Evolutionary conservation across 148 eudicot genomes (phyloP).

Genomic region (Nepenthes mirabilis): DNA sequence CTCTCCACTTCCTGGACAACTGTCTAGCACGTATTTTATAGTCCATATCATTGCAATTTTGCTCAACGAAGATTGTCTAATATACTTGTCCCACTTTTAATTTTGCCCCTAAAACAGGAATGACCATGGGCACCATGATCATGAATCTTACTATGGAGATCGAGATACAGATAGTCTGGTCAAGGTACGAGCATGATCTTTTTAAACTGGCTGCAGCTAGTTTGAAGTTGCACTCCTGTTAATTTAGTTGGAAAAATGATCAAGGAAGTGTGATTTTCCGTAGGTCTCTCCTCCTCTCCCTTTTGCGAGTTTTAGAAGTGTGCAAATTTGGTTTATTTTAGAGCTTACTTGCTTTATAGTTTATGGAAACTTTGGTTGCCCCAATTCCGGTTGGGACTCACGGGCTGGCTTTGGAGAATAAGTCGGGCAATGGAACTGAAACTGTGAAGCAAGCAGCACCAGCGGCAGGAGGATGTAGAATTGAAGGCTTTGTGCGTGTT

Average conservation of each 20-base stretch:
- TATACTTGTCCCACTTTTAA: neutral
- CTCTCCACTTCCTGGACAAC: too few species aligned
- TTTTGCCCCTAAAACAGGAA: conserved; percentile 29
- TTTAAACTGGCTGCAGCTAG: neutral
- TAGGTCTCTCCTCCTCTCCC: neutral
- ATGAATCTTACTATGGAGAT: conserved; percentile 93
- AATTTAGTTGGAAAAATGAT: neutral
- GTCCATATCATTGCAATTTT: too few species aligned
- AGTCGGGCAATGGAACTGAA: conserved; percentile 21
- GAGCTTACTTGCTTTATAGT: conserved; percentile 25
- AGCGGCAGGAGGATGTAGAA: conserved; percentile 76
- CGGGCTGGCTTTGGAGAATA: conserved; percentile 32
- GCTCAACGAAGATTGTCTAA: too few species aligned
- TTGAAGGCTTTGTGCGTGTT: conserved; percentile 95
- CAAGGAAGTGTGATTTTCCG: neutral
- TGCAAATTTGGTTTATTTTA: neutral
- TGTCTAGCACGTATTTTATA: too few species aligned
- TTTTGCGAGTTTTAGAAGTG: neutral
- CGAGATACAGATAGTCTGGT: conserved; percentile 92
- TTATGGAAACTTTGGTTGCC: conserved; percentile 60
- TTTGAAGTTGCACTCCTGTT: neutral
- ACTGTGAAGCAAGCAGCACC: conserved; percentile 68
- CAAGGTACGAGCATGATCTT: conserved; percentile 31
- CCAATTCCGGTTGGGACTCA: conserved; percentile 46
- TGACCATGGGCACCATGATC: conserved; percentile 83